Evolutionary conservation across 768 basidiomycete species (phyloP), one percentile per base, ranked within the genome.

Genomic region (Russula vinacea): DNA sequence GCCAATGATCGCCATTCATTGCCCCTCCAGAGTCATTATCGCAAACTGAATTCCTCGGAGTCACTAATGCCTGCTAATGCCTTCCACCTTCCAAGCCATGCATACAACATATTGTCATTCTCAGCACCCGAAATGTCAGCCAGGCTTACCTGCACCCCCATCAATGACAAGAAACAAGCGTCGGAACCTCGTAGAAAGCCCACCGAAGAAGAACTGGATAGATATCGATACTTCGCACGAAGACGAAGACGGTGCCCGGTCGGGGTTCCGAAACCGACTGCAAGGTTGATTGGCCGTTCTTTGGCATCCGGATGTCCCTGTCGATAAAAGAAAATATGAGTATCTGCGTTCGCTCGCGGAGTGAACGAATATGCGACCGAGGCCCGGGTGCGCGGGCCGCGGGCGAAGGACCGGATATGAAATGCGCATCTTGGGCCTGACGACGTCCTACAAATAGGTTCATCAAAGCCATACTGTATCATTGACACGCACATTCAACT

Each of bases 281-380:
- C 82, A 0, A 79, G 77, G 53, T 93, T 70, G 77, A 80, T 3
- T 84, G 83, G 1, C 83, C 67, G 81, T 83, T n/a, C 71, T 93
- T 26, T 93, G 91, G 91, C 79, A 85, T 62, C 81, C 87, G 5
- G 92, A 93, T 73, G 80, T 82, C 24, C 82, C 84, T 0, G 83
- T 89, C 1, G 86, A 92, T 65, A 84, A 84, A 57, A 82, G 80
- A 3, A 78, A 75, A 45, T 90, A 93, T 70, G 89, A 90, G 69
- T 93, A 92, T 72, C 73, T 81, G 51, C 79, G 88, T 17, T 76
- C 86, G 3, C 70, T 93, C 65, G 78, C 75, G 0, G 91, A 93
- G 71, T 93, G 92, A 90, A 83, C 83, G 44, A 76, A 67, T 24
- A 74, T 92, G 81, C 88, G 16, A 74, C 79, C 29, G 83, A 87